phyloP scores from a whole-genome alignment of 2,329 filamentous ascomycete species.

The Sporothrix pallida region DNA sequence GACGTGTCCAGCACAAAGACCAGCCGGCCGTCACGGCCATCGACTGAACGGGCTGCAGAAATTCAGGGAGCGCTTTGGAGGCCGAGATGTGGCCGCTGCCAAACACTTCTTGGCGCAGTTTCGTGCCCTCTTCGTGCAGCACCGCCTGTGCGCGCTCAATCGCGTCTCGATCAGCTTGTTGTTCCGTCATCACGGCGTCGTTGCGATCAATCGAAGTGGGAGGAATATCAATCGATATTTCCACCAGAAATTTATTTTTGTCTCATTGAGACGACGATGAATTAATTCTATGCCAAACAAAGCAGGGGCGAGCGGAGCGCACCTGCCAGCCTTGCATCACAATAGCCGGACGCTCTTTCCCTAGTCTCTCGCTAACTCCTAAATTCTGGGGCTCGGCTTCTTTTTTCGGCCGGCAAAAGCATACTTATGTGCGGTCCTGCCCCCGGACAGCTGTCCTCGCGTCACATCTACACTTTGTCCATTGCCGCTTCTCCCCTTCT shows the following conservation, averaged over 20 bases:
- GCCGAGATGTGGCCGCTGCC: background rate
- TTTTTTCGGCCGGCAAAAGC: background rate
- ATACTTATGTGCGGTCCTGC: background rate
- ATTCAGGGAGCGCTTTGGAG: background rate
- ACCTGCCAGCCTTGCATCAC: background rate
- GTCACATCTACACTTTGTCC: background rate
- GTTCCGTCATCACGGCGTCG: background rate
- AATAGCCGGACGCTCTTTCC: background rate
- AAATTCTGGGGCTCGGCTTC: background rate
- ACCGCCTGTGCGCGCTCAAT: constrained; percentile 1
- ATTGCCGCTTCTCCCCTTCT: background rate
- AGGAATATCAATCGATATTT: background rate
- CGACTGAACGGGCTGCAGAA: background rate
- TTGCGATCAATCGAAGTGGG: background rate
- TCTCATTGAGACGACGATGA: background rate
- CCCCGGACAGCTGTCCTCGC: background rate
- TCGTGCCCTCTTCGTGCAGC: background rate
- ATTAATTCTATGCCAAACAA: too few species aligned
- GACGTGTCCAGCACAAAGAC: background rate
- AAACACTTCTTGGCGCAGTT: background rate
- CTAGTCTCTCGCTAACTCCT: background rate
- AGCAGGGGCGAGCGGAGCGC: too few species aligned
- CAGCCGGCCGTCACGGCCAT: background rate
- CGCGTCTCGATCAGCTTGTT: background rate
- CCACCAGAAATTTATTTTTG: background rate